Conservation (phyloP, 2,329 filamentous ascomycete species). For the Chaetomiaceae sp. region DNA sequence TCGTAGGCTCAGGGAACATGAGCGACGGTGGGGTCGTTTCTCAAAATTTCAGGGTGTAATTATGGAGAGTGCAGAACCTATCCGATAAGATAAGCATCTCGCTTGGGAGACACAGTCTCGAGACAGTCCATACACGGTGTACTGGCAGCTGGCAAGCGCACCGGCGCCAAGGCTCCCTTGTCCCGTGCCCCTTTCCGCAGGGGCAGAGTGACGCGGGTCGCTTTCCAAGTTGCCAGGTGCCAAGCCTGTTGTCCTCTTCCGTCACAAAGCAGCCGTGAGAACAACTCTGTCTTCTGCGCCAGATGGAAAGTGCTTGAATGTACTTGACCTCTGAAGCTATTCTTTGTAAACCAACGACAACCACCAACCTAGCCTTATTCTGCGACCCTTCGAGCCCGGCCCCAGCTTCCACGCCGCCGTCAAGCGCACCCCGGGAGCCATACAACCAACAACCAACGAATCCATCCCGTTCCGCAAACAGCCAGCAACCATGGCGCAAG, state of each 20-base stretch:
- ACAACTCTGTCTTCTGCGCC: slow-evolving; percentile 3
- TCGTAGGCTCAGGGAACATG: no score
- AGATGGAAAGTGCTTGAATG: slow-evolving; percentile 5
- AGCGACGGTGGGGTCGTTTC: slow-evolving; percentile 16
- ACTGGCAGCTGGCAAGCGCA: slow-evolving; percentile 15
- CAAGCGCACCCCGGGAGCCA: slow-evolving; percentile 21
- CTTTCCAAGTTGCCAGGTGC: slow-evolving; percentile 14
- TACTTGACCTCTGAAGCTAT: neutral
- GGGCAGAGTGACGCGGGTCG: slow-evolving; percentile 1
- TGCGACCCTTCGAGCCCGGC: neutral
- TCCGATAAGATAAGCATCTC: slow-evolving; percentile 20
- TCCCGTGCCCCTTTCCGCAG: neutral
- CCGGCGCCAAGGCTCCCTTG: slow-evolving; percentile 22
- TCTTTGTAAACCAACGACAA: neutral
- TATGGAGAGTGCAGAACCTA: neutral
- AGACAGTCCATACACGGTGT: no score
- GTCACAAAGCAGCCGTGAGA: slow-evolving; percentile 3
- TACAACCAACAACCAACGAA: slow-evolving; percentile 10
- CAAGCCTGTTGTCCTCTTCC: slow-evolving; percentile 2
- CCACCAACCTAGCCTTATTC: neutral
- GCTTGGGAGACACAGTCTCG: no score
- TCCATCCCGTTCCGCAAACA: neutral
- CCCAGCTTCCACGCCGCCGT: neutral
- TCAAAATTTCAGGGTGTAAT: slow-evolving; percentile 24
- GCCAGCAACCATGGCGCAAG: slow-evolving; percentile 66